phyloP scores from a whole-genome alignment of 345 rosid genomes.

The Cardamine resedifolia region DNA sequence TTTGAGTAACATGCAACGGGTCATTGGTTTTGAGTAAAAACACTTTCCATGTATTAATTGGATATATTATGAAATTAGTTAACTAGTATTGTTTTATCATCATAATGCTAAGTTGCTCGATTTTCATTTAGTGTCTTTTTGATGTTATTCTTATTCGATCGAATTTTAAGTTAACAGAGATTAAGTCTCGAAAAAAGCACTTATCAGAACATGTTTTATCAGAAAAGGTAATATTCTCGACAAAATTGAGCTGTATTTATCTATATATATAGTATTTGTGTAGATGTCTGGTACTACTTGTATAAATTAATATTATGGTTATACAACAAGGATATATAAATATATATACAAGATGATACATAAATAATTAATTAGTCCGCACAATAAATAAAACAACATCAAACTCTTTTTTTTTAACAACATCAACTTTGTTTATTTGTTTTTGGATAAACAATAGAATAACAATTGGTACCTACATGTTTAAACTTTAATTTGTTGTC shows the following conservation, averaged over 20 bases:
- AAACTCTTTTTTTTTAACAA: too few species aligned
- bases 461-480: background rate
- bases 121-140: background rate
- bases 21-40: background rate
- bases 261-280: background rate
- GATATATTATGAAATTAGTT: background rate
- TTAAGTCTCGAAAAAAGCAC: background rate
- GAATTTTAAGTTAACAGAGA: background rate
- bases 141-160: slow-evolving; percentile 12
- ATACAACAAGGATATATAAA: background rate
- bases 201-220: slow-evolving; percentile 13
- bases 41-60: background rate
- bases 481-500: background rate
- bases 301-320: background rate
- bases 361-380: background rate
- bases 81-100: background rate
- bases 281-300: slow-evolving; percentile 2
- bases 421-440: background rate
- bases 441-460: background rate
- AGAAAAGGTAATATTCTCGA: slow-evolving; percentile 30
- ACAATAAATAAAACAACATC: too few species aligned
- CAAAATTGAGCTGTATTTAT: slow-evolving; percentile 7
- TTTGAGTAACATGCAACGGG: background rate
- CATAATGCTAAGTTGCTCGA: background rate
- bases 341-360: background rate